Conservation (phyloP, 441 rosid species). For the Syzygium syzygioides region DNA sequence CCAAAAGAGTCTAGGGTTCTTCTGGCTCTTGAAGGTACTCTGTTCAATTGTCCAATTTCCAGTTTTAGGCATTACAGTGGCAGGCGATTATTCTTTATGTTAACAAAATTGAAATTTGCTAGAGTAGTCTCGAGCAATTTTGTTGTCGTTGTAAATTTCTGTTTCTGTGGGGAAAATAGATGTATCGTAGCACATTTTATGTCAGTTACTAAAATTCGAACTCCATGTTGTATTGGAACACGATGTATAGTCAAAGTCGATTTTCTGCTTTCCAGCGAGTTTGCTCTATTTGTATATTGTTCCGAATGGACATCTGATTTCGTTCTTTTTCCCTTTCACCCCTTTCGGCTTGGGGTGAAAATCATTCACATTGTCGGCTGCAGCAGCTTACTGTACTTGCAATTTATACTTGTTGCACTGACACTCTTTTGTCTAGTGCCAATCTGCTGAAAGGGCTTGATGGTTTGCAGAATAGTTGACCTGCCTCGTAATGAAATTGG, state of each 20-base stretch:
- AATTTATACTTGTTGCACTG: background rate
- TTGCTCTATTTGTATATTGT: background rate
- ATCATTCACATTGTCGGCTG: background rate
- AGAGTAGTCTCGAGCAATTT: background rate
- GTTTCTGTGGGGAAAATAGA: background rate
- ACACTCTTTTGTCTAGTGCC: background rate
- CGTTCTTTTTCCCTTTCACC: background rate
- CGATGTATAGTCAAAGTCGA: background rate
- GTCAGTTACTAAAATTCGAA: background rate
- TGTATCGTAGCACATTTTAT: background rate
- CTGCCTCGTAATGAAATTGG: background rate
- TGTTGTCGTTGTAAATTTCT: background rate
- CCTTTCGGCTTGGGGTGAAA: background rate
- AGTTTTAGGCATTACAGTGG: slow-evolving; percentile 7
- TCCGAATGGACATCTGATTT: background rate
- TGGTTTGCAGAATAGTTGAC: background rate
- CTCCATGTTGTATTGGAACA: background rate
- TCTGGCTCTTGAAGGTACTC: slow-evolving; percentile 3
- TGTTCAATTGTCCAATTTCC: slow-evolving; percentile 19
- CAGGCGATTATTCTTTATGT: slow-evolving; percentile 20
- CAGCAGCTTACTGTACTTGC: background rate
- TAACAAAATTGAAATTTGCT: background rate
- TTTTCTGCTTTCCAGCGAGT: background rate
- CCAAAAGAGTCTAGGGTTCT: background rate
- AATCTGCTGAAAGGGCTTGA: background rate